phyloP scores from a whole-genome alignment of 148 eudicot genomes.

The Silene latifolia region DNA sequence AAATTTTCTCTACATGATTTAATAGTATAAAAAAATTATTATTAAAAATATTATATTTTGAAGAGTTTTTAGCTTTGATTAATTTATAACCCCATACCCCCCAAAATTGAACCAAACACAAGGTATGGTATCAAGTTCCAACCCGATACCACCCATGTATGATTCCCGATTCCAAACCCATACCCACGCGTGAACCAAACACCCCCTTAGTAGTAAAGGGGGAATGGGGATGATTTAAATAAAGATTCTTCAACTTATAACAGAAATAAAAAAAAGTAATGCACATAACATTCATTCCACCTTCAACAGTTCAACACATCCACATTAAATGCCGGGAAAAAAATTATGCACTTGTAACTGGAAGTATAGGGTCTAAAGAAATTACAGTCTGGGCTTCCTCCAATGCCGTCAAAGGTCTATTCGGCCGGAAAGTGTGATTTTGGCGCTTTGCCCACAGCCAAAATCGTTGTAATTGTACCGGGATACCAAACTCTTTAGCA shows the following conservation, averaged over 20 bases:
- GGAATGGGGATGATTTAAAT: too few species aligned
- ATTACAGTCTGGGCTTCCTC: conserved; percentile 80
- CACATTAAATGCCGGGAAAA: not conserved
- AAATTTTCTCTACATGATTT: too few species aligned
- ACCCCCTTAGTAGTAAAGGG: too few species aligned
- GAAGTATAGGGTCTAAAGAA: not conserved
- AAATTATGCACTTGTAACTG: not conserved
- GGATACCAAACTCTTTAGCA: conserved; percentile 84
- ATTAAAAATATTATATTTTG: too few species aligned
- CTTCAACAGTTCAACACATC: not conserved
- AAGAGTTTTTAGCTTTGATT: too few species aligned
- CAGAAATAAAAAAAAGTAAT: not conserved
- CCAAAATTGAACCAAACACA: too few species aligned
- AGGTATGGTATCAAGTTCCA: too few species aligned
- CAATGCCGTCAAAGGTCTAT: conserved; percentile 66
- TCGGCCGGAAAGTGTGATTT: conserved; percentile 90
- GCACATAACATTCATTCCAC: not conserved
- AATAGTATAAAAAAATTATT: too few species aligned
- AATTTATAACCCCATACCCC: too few species aligned
- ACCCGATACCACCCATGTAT: too few species aligned
- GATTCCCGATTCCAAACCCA: too few species aligned
- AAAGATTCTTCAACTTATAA: not conserved
- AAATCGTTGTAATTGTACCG: conserved; percentile 79
- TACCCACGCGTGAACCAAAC: too few species aligned
- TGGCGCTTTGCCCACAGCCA: conserved; percentile 98